A percentile compares a stretch with the other conserved stretches of the same genome.
Evolutionary conservation across 2,329 filamentous ascomycete genomes (phyloP).

Genomic region (Tolypocladium capitatum): DNA sequence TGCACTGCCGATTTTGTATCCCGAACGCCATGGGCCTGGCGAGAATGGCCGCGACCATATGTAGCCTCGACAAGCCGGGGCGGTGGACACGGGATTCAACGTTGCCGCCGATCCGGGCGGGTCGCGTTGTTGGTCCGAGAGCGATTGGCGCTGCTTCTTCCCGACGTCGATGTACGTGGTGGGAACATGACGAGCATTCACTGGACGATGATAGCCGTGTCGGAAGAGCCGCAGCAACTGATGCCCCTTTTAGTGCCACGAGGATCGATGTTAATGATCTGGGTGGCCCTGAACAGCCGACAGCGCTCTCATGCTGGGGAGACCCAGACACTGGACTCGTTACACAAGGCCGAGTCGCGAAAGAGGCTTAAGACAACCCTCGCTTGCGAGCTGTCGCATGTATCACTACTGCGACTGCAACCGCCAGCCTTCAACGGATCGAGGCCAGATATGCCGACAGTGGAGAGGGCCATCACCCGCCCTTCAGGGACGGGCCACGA

Average conservation of each 20-base stretch:
- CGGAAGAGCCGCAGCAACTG: not conserved
- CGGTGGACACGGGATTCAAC: not conserved
- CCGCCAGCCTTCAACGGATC: not conserved
- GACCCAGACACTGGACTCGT: not conserved
- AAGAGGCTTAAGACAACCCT: not conserved
- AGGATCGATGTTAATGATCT: not conserved
- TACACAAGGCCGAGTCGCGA: not conserved
- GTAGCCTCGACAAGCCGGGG: not conserved
- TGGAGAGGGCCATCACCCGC: not conserved
- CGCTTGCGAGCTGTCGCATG: conserved; percentile 1
- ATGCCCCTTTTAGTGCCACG: not conserved
- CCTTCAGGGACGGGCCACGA: not conserved
- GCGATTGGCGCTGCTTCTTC: not conserved
- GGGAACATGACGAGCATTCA: not conserved
- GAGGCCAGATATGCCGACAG: not conserved
- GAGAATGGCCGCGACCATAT: not conserved
- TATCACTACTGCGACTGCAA: not conserved
- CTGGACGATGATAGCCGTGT: not conserved
- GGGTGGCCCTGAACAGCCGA: not conserved
- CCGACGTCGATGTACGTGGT: not conserved
- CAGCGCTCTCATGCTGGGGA: not conserved
- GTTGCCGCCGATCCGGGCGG: not conserved
- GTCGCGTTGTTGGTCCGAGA: not conserved
- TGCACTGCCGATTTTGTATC: not conserved
- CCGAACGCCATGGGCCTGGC: not conserved